These are phyloP conservation scores for Parafenestella ontariensis DNA, from an alignment of 2,329 filamentous ascomycete genomes.

Conservation along the genomic window DNA sequence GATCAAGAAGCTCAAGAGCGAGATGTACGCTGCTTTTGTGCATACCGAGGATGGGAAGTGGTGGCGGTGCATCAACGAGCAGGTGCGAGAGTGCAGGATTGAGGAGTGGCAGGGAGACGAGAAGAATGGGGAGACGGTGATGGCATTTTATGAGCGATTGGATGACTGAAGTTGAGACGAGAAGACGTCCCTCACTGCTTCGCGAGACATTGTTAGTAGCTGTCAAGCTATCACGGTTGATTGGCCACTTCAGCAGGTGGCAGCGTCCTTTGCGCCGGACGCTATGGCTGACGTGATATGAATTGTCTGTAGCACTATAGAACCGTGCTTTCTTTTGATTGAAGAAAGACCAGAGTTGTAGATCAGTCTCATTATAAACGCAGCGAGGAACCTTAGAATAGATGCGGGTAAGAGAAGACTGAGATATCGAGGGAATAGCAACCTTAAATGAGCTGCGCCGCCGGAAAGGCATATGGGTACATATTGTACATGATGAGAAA, in stretches of 20 bases:
- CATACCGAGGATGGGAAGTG: conserved; percentile 4
- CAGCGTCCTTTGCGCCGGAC: no score
- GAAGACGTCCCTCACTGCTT: no score
- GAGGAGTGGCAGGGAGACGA: conserved; percentile 5
- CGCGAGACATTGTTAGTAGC: no score
- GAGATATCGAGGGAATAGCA: background rate
- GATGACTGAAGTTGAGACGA: background rate
- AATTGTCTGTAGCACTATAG: no score
- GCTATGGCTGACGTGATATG: no score
- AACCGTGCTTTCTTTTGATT: no score
- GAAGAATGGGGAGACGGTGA: conserved; percentile 1
- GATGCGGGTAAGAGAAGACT: background rate
- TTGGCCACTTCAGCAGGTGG: no score
- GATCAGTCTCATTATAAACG: no score
- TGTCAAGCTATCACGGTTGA: no score
- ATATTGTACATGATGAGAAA: background rate
- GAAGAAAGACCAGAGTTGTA: no score
- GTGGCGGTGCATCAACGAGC: background rate
- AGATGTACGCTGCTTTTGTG: conserved; percentile 2
- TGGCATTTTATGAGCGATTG: conserved; percentile 3
- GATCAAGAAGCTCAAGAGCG: conserved; percentile 5
- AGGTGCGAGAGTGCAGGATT: background rate
- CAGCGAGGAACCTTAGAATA: no score
- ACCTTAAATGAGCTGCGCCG: background rate
- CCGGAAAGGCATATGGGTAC: background rate